Conservation (phyloP, 1,284 basidiomycete species). For the Puccinia triticina region DNA sequence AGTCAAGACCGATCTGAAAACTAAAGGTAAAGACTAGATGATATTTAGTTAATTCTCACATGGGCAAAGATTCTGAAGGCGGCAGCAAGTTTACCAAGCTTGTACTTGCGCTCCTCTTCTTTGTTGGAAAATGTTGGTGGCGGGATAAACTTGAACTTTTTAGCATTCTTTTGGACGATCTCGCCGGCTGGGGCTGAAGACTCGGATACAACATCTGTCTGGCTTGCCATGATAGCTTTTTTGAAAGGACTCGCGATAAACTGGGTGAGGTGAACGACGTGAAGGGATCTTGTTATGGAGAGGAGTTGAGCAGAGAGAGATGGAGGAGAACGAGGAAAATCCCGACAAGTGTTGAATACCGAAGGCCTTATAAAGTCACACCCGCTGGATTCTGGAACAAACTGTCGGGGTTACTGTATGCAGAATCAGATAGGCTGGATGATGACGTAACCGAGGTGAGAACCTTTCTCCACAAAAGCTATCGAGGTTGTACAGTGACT, state of each 20-base stretch:
- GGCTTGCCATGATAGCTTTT: conserved; percentile 47
- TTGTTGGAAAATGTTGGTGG: conserved; percentile 61
- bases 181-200: conserved; percentile 50
- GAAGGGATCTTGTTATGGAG: background rate
- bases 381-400: no score
- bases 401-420: no score
- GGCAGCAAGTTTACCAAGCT: conserved; percentile 67
- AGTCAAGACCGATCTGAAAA: background rate
- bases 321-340: no score
- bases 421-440: no score
- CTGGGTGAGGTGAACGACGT: background rate
- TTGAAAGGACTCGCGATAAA: background rate
- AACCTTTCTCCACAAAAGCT: no score
- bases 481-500: no score
- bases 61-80: conserved; percentile 64
- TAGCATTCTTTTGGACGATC: conserved; percentile 44
- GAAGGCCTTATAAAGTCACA: no score
- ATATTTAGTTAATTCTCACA: conserved; percentile 53
- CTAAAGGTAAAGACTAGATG: background rate
- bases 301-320: background rate
- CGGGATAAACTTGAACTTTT: conserved; percentile 49
- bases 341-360: no score
- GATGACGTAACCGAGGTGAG: no score
- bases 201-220: conserved; percentile 51
- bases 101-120: conserved; percentile 64